Percentiles rank a stretch among this genome's conserved stretches.
Evolutionary conservation across 2,329 filamentous ascomycete species (phyloP).

Genomic region (Cercospora sp.): DNA sequence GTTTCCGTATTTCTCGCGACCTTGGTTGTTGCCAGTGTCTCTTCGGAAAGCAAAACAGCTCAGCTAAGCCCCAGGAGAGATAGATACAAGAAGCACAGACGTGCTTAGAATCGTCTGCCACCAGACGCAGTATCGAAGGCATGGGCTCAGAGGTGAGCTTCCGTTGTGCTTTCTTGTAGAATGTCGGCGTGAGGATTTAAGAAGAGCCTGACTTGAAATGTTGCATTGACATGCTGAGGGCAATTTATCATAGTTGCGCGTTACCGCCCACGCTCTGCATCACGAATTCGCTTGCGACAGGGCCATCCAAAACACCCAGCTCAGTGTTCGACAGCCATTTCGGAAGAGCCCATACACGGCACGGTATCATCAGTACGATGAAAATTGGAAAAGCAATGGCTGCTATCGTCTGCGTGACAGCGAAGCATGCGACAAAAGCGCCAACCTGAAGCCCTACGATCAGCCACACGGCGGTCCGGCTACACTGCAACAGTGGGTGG

Average conservation of each 20-base stretch:
- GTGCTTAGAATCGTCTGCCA: too few relatives aligned
- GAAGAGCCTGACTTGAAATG: too few relatives aligned
- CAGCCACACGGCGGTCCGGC: neutral
- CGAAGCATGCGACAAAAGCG: neutral
- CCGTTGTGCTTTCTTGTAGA: too few relatives aligned
- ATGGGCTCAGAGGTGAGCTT: too few relatives aligned
- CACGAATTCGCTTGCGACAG: neutral
- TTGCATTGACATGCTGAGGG: too few relatives aligned
- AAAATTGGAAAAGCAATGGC: neutral
- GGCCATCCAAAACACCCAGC: neutral
- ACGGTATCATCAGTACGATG: neutral
- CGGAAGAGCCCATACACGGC: neutral
- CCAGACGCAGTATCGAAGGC: too few relatives aligned
- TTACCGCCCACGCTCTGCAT: neutral
- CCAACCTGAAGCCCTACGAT: neutral
- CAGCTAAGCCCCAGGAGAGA: too few relatives aligned
- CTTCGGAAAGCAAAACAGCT: too few relatives aligned
- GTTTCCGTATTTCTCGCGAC: too few relatives aligned
- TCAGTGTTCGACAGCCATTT: neutral
- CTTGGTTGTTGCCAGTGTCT: too few relatives aligned
- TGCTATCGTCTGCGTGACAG: neutral
- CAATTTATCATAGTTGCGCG: neutral
- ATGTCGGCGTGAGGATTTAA: too few relatives aligned
- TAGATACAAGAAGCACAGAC: too few relatives aligned
- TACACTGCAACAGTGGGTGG: neutral